A percentile compares a stretch with the other conserved stretches of the same genome.
Conservation (phyloP, 306 rosid species). For the Pyrus bretschneideri region DNA sequence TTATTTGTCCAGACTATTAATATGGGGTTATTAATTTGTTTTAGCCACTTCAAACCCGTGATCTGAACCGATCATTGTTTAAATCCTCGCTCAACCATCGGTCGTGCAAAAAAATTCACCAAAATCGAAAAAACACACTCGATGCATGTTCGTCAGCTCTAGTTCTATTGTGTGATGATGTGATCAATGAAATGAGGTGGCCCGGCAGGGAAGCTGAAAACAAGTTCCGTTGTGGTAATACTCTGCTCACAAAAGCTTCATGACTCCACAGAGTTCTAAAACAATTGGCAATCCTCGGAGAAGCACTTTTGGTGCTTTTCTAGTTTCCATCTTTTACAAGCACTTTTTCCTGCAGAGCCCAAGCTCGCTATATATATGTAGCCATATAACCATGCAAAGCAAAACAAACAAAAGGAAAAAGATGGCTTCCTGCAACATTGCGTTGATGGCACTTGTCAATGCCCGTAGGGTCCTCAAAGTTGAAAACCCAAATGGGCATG, state of each 20-base stretch:
- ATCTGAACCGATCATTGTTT: neutral
- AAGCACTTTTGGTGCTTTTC: neutral
- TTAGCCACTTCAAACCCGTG: neutral
- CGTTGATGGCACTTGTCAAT: neutral
- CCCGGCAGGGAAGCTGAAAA: neutral
- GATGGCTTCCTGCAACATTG: constrained; percentile 2
- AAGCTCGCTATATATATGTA: neutral
- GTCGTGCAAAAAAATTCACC: neutral
- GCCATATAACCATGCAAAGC: neutral
- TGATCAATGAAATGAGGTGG: neutral
- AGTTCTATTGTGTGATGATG: neutral
- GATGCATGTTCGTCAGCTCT: neutral
- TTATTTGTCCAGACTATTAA: neutral
- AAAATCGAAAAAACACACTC: neutral
- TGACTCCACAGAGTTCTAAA: neutral
- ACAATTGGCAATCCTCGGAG: neutral
- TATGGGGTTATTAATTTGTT: too few relatives aligned
- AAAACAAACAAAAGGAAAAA: neutral
- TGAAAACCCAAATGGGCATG: neutral
- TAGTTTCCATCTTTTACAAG: neutral
- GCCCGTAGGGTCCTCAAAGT: neutral
- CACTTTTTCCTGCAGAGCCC: neutral
- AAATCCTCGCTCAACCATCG: too few relatives aligned
- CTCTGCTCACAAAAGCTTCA: constrained; percentile 13
- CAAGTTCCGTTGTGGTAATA: neutral